phyloP scores from a whole-genome alignment of 768 basidiomycete genomes.

The Pulveroboletus sp. region DNA sequence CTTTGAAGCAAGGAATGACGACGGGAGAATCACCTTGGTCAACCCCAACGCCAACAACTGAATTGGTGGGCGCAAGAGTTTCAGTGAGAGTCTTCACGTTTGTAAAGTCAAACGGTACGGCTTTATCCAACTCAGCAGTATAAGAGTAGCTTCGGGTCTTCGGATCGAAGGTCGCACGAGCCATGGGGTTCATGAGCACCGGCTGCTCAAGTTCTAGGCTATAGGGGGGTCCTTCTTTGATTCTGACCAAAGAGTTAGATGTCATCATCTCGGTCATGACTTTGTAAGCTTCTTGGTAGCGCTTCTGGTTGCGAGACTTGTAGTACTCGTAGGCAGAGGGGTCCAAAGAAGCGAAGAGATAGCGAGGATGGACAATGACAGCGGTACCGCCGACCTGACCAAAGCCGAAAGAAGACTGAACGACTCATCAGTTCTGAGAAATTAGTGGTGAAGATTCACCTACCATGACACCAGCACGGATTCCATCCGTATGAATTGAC shows the following conservation, averaged over 20 bases:
- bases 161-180: slow-evolving; percentile 72
- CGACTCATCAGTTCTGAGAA: neutral
- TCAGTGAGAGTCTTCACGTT: slow-evolving; percentile 67
- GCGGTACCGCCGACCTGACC: slow-evolving; percentile 97
- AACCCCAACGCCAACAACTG: slow-evolving; percentile 76
- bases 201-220: slow-evolving; percentile 77
- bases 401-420: slow-evolving; percentile 91
- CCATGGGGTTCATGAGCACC: slow-evolving; percentile 89
- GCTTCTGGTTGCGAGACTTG: slow-evolving; percentile 59
- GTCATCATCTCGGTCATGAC: slow-evolving; percentile 96
- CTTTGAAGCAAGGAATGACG: neutral
- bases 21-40: slow-evolving; percentile 65
- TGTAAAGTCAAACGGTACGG: slow-evolving; percentile 50
- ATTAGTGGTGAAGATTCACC: slow-evolving; percentile 19
- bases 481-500: slow-evolving; percentile 90
- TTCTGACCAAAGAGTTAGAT: slow-evolving; percentile 85
- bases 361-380: slow-evolving; percentile 85
- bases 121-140: slow-evolving; percentile 55
- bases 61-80: slow-evolving; percentile 31
- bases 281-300: slow-evolving; percentile 74
- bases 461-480: slow-evolving; percentile 85
- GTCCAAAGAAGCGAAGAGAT: slow-evolving; percentile 81
- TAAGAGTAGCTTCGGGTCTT: slow-evolving; percentile 89
- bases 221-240: slow-evolving; percentile 94
- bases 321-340: slow-evolving; percentile 78